These are phyloP conservation scores for Tillandsia fasciculata DNA, from an alignment of 176 grass and related monocot species.

Conservation along the genomic window DNA sequence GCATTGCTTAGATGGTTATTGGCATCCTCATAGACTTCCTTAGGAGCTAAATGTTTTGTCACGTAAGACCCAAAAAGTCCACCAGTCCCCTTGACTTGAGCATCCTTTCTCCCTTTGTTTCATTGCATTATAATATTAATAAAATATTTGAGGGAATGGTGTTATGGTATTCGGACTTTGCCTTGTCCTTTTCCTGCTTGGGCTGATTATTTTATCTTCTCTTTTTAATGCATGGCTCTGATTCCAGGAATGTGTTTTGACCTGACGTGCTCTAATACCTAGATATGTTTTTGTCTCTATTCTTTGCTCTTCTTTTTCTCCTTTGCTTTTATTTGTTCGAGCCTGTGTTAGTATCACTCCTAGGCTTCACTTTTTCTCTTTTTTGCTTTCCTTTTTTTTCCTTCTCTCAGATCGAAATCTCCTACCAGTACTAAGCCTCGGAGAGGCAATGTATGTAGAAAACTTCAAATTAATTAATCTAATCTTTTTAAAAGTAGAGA, in stretches of 20 bases:
- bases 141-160: conserved; percentile 16
- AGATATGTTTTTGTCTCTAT: conserved; percentile 21
- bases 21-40: conserved; percentile 2
- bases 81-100: conserved; percentile 45
- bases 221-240: conserved; percentile 80
- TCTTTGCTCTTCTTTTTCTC: background rate
- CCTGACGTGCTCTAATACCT: conserved; percentile 69
- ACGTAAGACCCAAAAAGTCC: conserved; percentile 76
- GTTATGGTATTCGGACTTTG: conserved; percentile 43
- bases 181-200: conserved; percentile 53
- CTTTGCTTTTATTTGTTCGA: conserved; percentile 1
- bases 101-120: conserved; percentile 34
- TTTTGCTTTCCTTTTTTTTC: conserved; percentile 27
- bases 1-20: conserved; percentile 2
- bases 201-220: conserved; percentile 37
- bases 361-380: conserved; percentile 32
- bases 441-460: background rate
- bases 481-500: background rate
- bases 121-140: conserved; percentile 30
- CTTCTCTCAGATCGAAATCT: conserved; percentile 14
- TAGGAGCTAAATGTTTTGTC: conserved; percentile 43
- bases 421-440: background rate
- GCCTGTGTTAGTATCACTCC: background rate
- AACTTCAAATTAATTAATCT: background rate
- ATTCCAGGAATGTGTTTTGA: conserved; percentile 78